Evolutionary conservation across 1,139 yeast genomes (phyloP), one percentile per base, ranked within the genome.

Genomic region (Pneumocystis murina): DNA sequence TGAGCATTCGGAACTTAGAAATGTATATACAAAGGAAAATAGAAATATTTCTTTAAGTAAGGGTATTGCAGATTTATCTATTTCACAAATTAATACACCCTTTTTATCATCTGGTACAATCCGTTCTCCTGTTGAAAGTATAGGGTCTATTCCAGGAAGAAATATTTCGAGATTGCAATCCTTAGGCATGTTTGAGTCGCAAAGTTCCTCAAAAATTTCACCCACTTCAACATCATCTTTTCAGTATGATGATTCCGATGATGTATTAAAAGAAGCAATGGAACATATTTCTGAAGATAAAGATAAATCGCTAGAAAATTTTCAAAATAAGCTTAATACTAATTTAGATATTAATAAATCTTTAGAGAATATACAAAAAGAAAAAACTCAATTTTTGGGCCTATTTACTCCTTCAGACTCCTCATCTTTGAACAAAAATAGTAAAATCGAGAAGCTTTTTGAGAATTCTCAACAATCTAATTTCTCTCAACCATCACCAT

Each of bases 381-480:
- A 60, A 41, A 60, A 20, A 12, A 41, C 38, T 10, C 62, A 20
- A 16, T 48, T 60, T 60, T 28, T 36, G 6, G 60, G 54, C 6
- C 62, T 60, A 41, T 41, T 60, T 35, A 33, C 33, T 28, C 60
- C 62, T 20, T 48, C 43, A 38, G 24, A 17, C 6, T 36, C 33
- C 3, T 16, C 55, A 20, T 60, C 33, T 24, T 20, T 33, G 62
- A 60, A 16, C 24, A 30, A 35, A 20, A 28, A 41, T 24, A 36
- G n/a, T 14, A 36, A 36, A 28, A 39, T 24, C 17, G 54, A 38
- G 16, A 48, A 36, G 17, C 12, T 60, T 38, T 60, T 55, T 41
- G 62, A 60, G 14, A 61, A 60, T 60, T n/a, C 55, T 55, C 62
- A 48, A 54, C 39, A 38, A 20, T 35, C 43, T 20, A 48, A 16